Evolutionary conservation across 202 grass and related monocot genomes (phyloP), one percentile per base, ranked within the genome.

Genomic region (Zoysia matrella): DNA sequence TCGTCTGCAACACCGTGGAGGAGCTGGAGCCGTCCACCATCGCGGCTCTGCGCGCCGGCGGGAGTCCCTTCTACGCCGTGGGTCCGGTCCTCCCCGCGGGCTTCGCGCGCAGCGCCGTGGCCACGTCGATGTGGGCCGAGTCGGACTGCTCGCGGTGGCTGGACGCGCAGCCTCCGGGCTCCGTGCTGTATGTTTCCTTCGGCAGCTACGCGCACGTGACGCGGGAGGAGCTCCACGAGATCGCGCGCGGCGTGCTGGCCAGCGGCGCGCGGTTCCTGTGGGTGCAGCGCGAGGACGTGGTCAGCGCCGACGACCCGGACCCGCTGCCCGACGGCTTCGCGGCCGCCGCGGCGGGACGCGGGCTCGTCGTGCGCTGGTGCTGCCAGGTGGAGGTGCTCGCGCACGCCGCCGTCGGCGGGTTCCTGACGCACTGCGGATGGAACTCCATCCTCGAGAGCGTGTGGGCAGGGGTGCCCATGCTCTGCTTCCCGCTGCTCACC

Each of bases 381-480:
- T 75, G 83, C 84, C 90, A 92, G 72, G 79, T 84, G 44, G 93
- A 90, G 78, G 93, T 95, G 62, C 63, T 97, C 15, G 45, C 80
- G 15, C 86, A 92, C 90, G 41, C 77, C 3, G 67, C 88, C 22
- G 72, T 97, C 1, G 91, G 86, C 1, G 84, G n/a, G 1, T 97
- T 97, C 86, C 58, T 95, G 7, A 92, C 93, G 51, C 93, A 95
- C 73, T 92, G 86, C 52, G 93, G 90, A 1, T 95, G 90, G 94
- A 97, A 97, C 61, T 97, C 90, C 22, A 16, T 91, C 22, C 75
- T 93, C 3, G 94, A 97, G 81, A 93, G 91, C 51, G 67, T 84
- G 39, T 94, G 91, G 91, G 88, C 76, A 1, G 84, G 82, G 4
- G 85, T 94, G 6, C 91, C 94, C 39, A 88, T 97, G 94, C 69